phyloP scores from a whole-genome alignment of 441 rosid genomes.

The Bruguiera hainesii region DNA sequence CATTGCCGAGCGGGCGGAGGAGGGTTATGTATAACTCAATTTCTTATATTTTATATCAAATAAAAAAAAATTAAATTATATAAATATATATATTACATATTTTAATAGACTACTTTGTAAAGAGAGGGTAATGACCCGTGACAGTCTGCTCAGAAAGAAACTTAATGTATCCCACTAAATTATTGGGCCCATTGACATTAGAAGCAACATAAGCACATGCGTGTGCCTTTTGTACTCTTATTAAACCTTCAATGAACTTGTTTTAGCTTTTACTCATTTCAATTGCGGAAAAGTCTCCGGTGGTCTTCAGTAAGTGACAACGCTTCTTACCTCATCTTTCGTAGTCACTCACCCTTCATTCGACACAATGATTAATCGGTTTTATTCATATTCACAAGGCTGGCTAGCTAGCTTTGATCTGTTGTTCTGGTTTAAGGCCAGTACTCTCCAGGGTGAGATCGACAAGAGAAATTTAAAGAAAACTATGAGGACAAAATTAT shows the following conservation, averaged over 20 bases:
- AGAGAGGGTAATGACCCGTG: no score
- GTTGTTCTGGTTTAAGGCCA: no score
- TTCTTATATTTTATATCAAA: no score
- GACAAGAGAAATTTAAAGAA: no score
- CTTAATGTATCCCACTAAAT: constrained; percentile 36
- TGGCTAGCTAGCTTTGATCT: no score
- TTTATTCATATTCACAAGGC: no score
- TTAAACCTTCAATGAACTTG: constrained; percentile 11
- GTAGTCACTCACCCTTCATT: neutral
- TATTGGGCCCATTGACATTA: constrained; percentile 24
- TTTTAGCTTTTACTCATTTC: constrained; percentile 19
- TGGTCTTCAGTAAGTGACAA: constrained; percentile 1
- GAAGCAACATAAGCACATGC: constrained; percentile 50
- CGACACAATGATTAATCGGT: neutral
- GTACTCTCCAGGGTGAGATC: no score
- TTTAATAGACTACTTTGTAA: no score
- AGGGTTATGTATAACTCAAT: no score
- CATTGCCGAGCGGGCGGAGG: constrained; percentile 10
- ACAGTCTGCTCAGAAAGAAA: constrained; percentile 32
- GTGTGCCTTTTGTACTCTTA: constrained; percentile 14
- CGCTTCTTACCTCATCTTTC: neutral
- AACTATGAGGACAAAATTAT: constrained; percentile 4
- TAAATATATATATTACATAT: no score
- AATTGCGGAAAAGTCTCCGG: neutral
- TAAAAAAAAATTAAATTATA: no score